Evolutionary conservation across 202 grass and related monocot genomes (phyloP).

Genomic region (Panicum virgatum): DNA sequence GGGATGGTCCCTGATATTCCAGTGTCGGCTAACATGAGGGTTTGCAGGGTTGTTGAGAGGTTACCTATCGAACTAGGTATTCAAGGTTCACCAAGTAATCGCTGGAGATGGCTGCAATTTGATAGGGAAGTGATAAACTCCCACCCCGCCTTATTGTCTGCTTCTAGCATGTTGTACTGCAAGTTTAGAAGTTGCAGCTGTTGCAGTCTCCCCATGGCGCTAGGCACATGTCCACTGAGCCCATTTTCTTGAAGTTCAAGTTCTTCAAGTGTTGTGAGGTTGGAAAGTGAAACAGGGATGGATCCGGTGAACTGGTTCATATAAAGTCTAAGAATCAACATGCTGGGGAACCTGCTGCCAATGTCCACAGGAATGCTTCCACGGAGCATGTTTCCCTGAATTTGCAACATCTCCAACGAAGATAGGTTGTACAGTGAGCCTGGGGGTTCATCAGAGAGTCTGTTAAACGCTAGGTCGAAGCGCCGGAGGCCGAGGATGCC

Average conservation of each 20-base stretch:
- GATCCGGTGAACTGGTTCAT: not conserved
- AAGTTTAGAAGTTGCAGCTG: not conserved
- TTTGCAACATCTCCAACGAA: not conserved
- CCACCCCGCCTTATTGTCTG: not conserved
- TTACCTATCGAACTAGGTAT: constrained; percentile 1
- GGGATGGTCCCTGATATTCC: constrained; percentile 22
- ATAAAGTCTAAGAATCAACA: not conserved
- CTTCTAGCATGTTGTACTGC: not conserved
- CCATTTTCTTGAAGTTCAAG: not conserved
- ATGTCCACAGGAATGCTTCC: constrained; percentile 17
- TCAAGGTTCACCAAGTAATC: too few species aligned
- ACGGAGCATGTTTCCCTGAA: not conserved
- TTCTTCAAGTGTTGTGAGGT: not conserved
- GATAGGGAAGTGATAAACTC: constrained; percentile 19
- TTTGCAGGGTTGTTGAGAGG: not conserved
- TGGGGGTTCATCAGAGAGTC: constrained; percentile 24
- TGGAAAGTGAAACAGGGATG: constrained; percentile 29
- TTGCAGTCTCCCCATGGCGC: not conserved
- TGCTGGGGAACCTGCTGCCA: not conserved
- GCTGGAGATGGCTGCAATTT: constrained; percentile 19
- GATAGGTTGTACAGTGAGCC: constrained; percentile 25
- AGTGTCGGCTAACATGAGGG: not conserved
- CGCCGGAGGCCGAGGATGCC: not conserved
- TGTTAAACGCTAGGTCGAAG: constrained; percentile 11
- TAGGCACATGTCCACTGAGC: not conserved